Base-by-base conservation (phyloP, 2,329 filamentous ascomycete species). In the Ascomycota sp. region DNA sequence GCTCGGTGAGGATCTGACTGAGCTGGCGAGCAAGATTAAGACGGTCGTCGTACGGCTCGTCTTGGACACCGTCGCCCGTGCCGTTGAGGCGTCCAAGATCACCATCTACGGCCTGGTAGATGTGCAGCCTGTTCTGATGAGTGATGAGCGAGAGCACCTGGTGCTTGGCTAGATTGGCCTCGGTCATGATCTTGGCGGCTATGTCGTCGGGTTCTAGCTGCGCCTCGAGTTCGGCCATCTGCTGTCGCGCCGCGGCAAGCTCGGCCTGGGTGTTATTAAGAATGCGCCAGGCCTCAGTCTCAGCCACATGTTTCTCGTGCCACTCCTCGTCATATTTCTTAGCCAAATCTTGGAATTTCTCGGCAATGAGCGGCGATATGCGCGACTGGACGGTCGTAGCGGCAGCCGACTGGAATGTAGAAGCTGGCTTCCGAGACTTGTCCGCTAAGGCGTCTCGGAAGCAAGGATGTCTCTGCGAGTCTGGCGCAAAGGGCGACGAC, bases 281-380 rank as follows among this genome's bases (percentile, higher is more conserved):
- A 36, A 75, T 68, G 11, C 69, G 62, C 33, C 68, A 68, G 3
- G 74, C 74, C 47, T 79, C 77, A 24, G 65, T 64, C 45, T 78
- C 73, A 3, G 71, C 71, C 12, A 66, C 62, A 34, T 81, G 71
- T 47, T 80, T 82, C 41, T 83, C 76, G 34, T 67, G 64, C 44
- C 80, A 68, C 48, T 86, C 77, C 25, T 74, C 68, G 37, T 89
- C 80, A 46, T 81, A 82, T 36, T 64, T 72, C 36, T 63, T 62
- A 2, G 76, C 70, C 9, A 84, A 59, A 40, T 76, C 72, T 43
- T 73, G 68, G 40, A 81, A 72, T 42, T 79, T 80, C 37, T 81
- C 72, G 6, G 76, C 58, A 38, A 83, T 68, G 6, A 79, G 59
- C 4, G 72, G 67, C 5, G 70, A 68, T 42, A 82, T 76, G 42